These are phyloP conservation scores for Russula dissimulans DNA, from an alignment of 768 basidiomycete species.

Conservation along the genomic window DNA sequence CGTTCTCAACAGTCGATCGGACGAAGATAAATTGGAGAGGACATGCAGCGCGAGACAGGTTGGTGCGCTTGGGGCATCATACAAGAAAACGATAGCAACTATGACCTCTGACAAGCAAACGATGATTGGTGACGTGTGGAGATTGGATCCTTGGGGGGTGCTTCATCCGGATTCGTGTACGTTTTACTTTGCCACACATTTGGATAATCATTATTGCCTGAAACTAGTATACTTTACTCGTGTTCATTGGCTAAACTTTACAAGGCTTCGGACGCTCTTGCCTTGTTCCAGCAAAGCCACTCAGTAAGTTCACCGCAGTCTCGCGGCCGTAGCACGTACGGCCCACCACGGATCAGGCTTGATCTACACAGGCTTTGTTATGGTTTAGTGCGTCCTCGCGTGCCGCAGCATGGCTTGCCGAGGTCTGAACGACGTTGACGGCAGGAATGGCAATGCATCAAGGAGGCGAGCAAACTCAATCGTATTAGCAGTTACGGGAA, in stretches of 20 bases:
- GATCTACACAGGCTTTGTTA: no score
- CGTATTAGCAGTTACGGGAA: neutral
- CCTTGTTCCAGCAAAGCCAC: slow-evolving; percentile 28
- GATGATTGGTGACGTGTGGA: no score
- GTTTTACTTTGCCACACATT: slow-evolving; percentile 18
- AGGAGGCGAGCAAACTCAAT: neutral
- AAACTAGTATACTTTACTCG: neutral
- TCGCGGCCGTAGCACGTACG: no score
- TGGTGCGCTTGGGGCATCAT: slow-evolving; percentile 23
- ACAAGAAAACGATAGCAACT: no score
- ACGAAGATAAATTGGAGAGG: slow-evolving; percentile 43
- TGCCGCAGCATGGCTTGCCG: neutral
- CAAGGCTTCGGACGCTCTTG: slow-evolving; percentile 31
- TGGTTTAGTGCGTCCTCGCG: neutral
- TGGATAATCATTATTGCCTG: neutral
- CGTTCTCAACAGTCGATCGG: slow-evolving; percentile 38
- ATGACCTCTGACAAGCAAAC: no score
- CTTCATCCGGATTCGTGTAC: no score
- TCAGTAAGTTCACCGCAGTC: no score
- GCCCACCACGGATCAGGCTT: no score
- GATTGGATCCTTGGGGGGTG: no score
- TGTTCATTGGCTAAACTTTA: slow-evolving; percentile 37
- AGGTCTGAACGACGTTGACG: neutral
- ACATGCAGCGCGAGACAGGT: slow-evolving; percentile 32
- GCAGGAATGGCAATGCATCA: neutral